phyloP scores from a whole-genome alignment of 805 yeast genomes.

The Barnettozyma salicaria region DNA sequence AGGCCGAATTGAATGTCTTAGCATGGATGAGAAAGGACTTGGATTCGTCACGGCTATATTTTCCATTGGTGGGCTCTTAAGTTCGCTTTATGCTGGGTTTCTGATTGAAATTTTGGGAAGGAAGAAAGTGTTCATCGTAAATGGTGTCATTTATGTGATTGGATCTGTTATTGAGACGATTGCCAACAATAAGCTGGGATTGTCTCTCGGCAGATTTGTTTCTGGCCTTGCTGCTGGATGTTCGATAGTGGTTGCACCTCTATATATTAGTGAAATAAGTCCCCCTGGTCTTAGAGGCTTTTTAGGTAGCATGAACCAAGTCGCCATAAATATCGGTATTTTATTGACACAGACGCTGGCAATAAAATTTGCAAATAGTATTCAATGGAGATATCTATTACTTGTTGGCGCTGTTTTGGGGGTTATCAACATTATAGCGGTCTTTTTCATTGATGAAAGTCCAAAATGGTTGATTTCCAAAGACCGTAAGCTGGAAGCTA shows the following conservation, averaged over 20 bases:
- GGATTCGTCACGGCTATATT: slow-evolving; percentile 76
- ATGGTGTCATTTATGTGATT: slow-evolving; percentile 44
- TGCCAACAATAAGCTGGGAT: slow-evolving; percentile 35
- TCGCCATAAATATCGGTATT: slow-evolving; percentile 80
- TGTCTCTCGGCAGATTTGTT: slow-evolving; percentile 65
- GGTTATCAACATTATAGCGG: slow-evolving; percentile 37
- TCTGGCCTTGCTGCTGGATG: slow-evolving; percentile 87
- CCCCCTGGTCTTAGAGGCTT: slow-evolving; percentile 66
- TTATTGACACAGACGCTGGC: slow-evolving; percentile 74
- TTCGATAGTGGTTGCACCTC: slow-evolving; percentile 78
- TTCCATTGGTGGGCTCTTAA: slow-evolving; percentile 77
- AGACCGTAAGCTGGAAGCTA: slow-evolving; percentile 41
- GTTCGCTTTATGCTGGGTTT: slow-evolving; percentile 63
- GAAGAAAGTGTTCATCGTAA: slow-evolving; percentile 43
- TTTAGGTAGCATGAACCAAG: slow-evolving; percentile 87
- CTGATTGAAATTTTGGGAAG: slow-evolving; percentile 67
- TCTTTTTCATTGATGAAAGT: slow-evolving; percentile 55
- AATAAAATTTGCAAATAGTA: slow-evolving; percentile 54
- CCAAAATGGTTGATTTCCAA: slow-evolving; percentile 73
- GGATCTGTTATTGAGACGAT: slow-evolving; percentile 61
- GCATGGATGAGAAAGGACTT: slow-evolving; percentile 47
- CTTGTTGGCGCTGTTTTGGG: slow-evolving; percentile 56
- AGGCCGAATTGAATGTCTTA: slow-evolving; percentile 50
- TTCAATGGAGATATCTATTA: slow-evolving; percentile 69
- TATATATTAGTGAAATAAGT: slow-evolving; percentile 73